These are phyloP conservation scores for Ceratocystis cubensis DNA, from an alignment of 2,329 filamentous ascomycete species.

Conservation along the genomic window DNA sequence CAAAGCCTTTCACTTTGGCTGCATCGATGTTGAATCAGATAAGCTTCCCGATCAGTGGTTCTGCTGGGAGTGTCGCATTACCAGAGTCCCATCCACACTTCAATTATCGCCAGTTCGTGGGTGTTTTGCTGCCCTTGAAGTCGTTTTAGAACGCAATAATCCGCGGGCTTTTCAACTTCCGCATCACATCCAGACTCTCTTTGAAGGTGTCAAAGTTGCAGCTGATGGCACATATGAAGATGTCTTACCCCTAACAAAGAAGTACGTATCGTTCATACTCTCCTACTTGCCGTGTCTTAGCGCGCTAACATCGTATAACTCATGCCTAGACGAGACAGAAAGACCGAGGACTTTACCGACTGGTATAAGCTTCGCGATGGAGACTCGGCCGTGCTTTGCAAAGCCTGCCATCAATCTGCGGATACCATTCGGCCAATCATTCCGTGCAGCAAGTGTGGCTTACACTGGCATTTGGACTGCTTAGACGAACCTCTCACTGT, in stretches of 20 bases:
- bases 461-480: slow-evolving; percentile 88
- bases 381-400: slow-evolving; percentile 67
- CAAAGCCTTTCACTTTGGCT: slow-evolving; percentile 79
- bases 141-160: slow-evolving; percentile 53
- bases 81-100: slow-evolving; percentile 27
- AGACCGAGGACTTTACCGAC: slow-evolving; percentile 51
- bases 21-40: slow-evolving; percentile 62
- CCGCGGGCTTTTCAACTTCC: slow-evolving; percentile 64
- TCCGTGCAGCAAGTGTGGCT: slow-evolving; percentile 68
- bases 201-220: slow-evolving; percentile 66
- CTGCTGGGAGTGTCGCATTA: slow-evolving; percentile 56
- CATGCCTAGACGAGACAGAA: slow-evolving; percentile 24
- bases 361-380: slow-evolving; percentile 55
- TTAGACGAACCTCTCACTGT: slow-evolving; percentile 70
- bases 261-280: background rate
- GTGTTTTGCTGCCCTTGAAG: slow-evolving; percentile 51
- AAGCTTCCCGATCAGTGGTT: slow-evolving; percentile 67
- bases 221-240: slow-evolving; percentile 73
- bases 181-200: slow-evolving; percentile 56
- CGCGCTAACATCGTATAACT: background rate
- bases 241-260: slow-evolving; percentile 29
- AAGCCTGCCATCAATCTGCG: slow-evolving; percentile 56
- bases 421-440: slow-evolving; percentile 59
- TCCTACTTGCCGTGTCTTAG: background rate
- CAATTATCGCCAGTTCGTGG: slow-evolving; percentile 29